Evolutionary conservation across 1,139 yeast species (phyloP).

Genomic region (Pichia sp.): DNA sequence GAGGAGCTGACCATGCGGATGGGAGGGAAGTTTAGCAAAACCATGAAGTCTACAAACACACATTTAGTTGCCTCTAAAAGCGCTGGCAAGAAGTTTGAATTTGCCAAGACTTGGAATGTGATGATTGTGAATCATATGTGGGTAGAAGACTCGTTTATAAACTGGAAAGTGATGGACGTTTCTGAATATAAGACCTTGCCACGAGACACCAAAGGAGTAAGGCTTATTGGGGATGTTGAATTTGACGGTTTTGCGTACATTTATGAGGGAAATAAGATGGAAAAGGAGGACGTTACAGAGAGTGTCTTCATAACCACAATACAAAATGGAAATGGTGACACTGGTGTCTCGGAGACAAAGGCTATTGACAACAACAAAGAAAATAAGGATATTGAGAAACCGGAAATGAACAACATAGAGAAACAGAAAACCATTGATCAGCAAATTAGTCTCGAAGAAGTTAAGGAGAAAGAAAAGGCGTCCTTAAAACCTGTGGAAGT

Average conservation of each 20-base stretch:
- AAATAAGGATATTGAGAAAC: too few relatives aligned
- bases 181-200: constrained; percentile 18
- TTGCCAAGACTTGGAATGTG: constrained; percentile 61
- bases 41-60: constrained; percentile 57
- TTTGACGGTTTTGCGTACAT: constrained; percentile 10
- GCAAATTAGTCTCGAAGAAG: too few relatives aligned
- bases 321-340: too few relatives aligned
- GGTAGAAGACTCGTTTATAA: constrained; percentile 65
- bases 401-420: too few relatives aligned
- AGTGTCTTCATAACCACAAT: too few relatives aligned
- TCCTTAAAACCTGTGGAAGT: background rate
- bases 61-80: constrained; percentile 68
- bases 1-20: constrained; percentile 58
- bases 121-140: constrained; percentile 72
- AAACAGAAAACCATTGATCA: too few relatives aligned
- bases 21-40: constrained; percentile 76
- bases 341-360: background rate
- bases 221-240: constrained; percentile 41
- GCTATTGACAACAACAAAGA: background rate
- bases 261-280: background rate
- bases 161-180: constrained; percentile 50
- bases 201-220: constrained; percentile 37
- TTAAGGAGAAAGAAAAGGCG: too few relatives aligned
- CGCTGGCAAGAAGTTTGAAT: constrained; percentile 67
- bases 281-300: background rate